These are phyloP conservation scores for Acorus calamus DNA, from an alignment of 106 monocot genomes.

Conservation along the genomic window DNA sequence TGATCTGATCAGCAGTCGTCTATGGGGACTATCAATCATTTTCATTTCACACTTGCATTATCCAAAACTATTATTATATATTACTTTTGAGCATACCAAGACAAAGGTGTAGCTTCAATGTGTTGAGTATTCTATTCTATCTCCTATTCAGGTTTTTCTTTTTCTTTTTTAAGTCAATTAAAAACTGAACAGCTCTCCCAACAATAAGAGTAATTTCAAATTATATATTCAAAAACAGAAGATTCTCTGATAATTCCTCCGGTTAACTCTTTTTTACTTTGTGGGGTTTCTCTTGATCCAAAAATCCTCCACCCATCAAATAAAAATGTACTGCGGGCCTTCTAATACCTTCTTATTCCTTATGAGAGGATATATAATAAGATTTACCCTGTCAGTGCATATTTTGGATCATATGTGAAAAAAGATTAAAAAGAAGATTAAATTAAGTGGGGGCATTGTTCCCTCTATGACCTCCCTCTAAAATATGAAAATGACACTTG, in stretches of 20 bases:
- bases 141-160: no score
- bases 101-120: background rate
- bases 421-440: no score
- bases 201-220: background rate
- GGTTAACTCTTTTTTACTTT: background rate
- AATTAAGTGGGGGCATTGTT: no score
- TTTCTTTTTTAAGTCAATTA: no score
- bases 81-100: background rate
- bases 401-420: no score
- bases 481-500: no score
- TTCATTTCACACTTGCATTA: conserved; percentile 15
- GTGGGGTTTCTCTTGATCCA: conserved; percentile 27
- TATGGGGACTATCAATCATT: conserved; percentile 13
- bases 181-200: no score
- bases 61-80: conserved; percentile 7
- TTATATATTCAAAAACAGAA: conserved; percentile 24
- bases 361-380: no score
- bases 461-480: no score
- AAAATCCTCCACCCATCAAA: conserved; percentile 20
- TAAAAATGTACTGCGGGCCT: no score
- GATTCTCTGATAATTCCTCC: conserved; percentile 20
- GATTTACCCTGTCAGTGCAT: no score
- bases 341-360: no score
- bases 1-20: conserved; percentile 16
- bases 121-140: background rate